Evolutionary conservation across 169 alveolate species (phyloP).

Genomic region (Plasmodium sp.): DNA sequence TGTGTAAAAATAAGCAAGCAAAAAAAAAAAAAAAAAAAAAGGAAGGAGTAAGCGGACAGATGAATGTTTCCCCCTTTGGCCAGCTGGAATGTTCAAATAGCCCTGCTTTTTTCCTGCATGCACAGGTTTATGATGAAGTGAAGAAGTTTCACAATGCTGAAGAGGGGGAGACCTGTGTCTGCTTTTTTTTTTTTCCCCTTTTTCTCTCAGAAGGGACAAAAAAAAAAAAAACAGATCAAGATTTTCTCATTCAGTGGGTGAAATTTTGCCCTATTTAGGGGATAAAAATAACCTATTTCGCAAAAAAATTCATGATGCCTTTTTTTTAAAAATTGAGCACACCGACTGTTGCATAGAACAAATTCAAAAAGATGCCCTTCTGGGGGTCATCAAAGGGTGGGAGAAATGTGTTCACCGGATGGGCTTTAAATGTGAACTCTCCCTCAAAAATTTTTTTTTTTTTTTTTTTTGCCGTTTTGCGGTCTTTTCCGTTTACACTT

Average conservation of each 20-base stretch:
- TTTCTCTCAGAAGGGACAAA: background rate
- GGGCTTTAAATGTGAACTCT: background rate
- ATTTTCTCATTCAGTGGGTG: background rate
- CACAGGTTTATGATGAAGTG: background rate
- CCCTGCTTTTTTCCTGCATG: slow-evolving; percentile 17
- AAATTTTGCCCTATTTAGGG: background rate
- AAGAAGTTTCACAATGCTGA: background rate
- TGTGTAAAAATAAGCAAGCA: background rate
- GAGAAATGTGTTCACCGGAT: background rate
- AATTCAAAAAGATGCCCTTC: background rate
- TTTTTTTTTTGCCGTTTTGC: background rate
- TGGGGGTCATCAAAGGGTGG: background rate
- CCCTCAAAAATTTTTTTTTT: background rate
- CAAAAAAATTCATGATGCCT: background rate
- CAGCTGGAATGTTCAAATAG: background rate
- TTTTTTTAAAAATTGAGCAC: background rate
- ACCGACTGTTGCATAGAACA: background rate
- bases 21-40: background rate
- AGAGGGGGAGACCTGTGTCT: background rate
- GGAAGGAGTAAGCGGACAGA: background rate
- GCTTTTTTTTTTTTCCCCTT: background rate
- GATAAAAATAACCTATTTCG: background rate
- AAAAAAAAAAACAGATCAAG: background rate
- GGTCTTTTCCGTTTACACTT: background rate
- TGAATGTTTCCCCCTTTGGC: background rate